Base-by-base conservation (phyloP, 371 early-diverging fungal genomes). In the Mucor sp. region DNA sequence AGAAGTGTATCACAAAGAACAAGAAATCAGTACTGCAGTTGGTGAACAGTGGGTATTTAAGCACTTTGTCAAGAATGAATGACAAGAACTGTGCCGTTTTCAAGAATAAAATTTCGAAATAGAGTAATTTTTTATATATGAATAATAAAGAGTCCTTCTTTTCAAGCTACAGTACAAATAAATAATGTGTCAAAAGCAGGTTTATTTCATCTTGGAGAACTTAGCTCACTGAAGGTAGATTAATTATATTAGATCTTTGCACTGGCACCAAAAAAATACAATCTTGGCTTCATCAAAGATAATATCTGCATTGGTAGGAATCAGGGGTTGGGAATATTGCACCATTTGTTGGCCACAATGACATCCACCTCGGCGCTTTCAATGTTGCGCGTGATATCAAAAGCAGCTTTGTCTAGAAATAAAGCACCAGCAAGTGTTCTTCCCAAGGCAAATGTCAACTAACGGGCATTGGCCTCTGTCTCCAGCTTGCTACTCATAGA, bases 361-460 rank as follows among this genome's bases (percentile, higher is more conserved):
- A 77, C 27, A 39, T 77, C 76, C 21, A 71, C 69, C 14, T 69
- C 66, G 14, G 74, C 68, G 5, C 65, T 72, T 11, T 75, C 63
- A 7, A 60, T 32, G 6, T 61, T 55, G 37, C 74, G 79, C 39
- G 41, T 37, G 0, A 74, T 58, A 28, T 80, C 82, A 81, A 84
- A 86, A 15, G 76, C 75, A 25, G 85, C 81, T 37, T 87, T 86
- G 32, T 86, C 81, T 19, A 83, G 55, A 35, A 87, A 62, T 43
- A 87, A 68, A 14, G 80, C 78, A 35, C 80, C 86, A 2, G 83
- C 78, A 11, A 85, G 59, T 12, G 76, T 67, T 50, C 79, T 82
- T 8, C 82, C 88, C 59, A 87, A 72, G 17, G 84, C 81, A 65
- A 87, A 84, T 1, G 83, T 80, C 37, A 87, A 71, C 8, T 84